Evolutionary conservation across 2,329 filamentous ascomycete genomes (phyloP).

Genomic region (Capronia epimyces): DNA sequence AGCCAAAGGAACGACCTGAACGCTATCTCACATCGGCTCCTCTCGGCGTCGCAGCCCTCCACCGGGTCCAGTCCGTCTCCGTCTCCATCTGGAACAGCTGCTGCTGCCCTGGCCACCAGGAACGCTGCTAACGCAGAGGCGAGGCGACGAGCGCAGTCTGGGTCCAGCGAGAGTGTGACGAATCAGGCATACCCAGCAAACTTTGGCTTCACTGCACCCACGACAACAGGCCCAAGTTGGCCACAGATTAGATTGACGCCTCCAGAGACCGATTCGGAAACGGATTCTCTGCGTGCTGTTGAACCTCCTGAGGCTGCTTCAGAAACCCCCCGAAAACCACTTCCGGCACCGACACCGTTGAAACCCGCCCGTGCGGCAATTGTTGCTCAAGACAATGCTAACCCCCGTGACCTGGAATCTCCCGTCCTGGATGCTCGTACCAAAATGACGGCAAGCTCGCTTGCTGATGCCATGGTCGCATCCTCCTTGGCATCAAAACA

Average conservation of each 20-base stretch:
- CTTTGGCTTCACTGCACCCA: constrained; percentile 1
- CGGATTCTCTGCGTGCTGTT: constrained; percentile 3
- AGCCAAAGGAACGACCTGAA: constrained; percentile 15
- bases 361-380: constrained; percentile 13
- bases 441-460: constrained; percentile 34
- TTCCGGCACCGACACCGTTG: constrained; percentile 16
- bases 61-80: constrained; percentile 9
- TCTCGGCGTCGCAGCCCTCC: constrained; percentile 7
- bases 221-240: constrained; percentile 3
- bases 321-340: not conserved
- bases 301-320: not conserved
- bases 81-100: constrained; percentile 15
- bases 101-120: constrained; percentile 17
- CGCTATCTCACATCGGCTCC: constrained; percentile 7
- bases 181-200: constrained; percentile 1
- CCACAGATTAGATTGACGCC: constrained; percentile 13
- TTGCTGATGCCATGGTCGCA: constrained; percentile 45
- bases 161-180: constrained; percentile 7
- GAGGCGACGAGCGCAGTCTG: constrained; percentile 10
- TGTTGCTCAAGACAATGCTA: constrained; percentile 14
- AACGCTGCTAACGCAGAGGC: constrained; percentile 18
- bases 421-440: constrained; percentile 10
- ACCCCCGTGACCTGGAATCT: not conserved
- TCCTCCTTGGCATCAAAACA: constrained; percentile 44
- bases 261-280: constrained; percentile 19